Evolutionary conservation across 164 flowering plant species (phyloP), one percentile per base, ranked within the genome.

Genomic region (Tetracentron sinense): DNA sequence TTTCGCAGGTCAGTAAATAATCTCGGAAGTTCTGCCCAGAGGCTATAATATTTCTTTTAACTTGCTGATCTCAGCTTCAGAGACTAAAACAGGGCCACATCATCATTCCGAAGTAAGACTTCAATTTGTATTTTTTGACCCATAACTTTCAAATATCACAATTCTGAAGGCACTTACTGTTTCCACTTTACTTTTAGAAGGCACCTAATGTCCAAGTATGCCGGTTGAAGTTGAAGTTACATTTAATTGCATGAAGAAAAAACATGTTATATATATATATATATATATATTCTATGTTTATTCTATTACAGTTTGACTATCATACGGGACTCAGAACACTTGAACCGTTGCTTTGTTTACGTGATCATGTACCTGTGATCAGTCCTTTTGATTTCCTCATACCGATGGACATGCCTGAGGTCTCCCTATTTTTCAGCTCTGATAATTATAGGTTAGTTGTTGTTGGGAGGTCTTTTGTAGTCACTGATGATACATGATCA

Each of bases 21-120:
- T 89, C 97, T 61, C 59, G 49, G 70, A 94, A 88, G 77, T 83
- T 88, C 69, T 94, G 85, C 74, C 96, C 97, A 50, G 99, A 94
- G 79, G 88, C 92, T 42, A 64, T 91, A 60, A 57, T 77, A 60
- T 89, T 89, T 73, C 75, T 91, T 33, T 78, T 67, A 58, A 76
- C 84, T 51, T 89, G 67, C 77, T 91, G 66, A 69, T 77, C 69
- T 84, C 90, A 66, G 84, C 93, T 46, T 61, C 69, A 11, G 75
- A 69, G 63, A 61, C 70, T 28, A 79, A 75, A 47, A 62, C 60
- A 22, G 65, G 27, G 42, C 64, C 76, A 42, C 60, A 50, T 62
- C 69, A 71, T 48, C 71, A 75, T 69, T 67, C 81, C 68, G 78
- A 82, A 86, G 96, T 91, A 64, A 49, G 56, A 6, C 31, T 64